These are phyloP conservation scores for Solanum sitiens DNA, from an alignment of 257 asterid genomes.

Conservation along the genomic window DNA sequence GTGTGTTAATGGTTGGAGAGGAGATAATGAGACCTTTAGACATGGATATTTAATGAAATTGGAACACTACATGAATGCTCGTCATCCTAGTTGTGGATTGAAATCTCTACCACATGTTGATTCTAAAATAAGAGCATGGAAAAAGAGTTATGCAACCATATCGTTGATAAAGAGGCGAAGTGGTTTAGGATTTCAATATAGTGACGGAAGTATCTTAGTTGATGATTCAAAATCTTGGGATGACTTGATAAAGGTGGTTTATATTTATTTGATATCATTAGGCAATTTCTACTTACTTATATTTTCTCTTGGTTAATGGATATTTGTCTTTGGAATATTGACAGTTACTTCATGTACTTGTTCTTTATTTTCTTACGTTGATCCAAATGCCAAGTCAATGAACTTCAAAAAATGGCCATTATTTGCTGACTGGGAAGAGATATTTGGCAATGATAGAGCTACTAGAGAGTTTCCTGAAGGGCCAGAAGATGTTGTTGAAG, in stretches of 20 bases:
- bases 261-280: neutral
- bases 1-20: neutral
- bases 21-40: neutral
- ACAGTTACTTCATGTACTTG: neutral
- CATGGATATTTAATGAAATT: neutral
- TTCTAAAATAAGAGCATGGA: neutral
- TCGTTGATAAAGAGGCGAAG: neutral
- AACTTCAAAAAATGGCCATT: neutral
- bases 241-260: neutral
- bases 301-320: neutral
- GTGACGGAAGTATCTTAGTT: neutral
- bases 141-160: neutral
- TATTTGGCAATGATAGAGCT: neutral
- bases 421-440: neutral
- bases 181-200: neutral
- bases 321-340: neutral
- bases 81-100: neutral
- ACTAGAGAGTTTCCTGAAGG: neutral
- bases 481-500: neutral
- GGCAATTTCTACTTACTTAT: neutral
- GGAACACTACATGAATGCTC: neutral
- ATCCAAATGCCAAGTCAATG: neutral
- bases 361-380: neutral
- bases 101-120: neutral
- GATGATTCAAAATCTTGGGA: neutral